Evolutionary conservation across 116 monocot species (phyloP), one percentile per base, ranked within the genome.

Genomic region (Phalaenopsis hybrid): DNA sequence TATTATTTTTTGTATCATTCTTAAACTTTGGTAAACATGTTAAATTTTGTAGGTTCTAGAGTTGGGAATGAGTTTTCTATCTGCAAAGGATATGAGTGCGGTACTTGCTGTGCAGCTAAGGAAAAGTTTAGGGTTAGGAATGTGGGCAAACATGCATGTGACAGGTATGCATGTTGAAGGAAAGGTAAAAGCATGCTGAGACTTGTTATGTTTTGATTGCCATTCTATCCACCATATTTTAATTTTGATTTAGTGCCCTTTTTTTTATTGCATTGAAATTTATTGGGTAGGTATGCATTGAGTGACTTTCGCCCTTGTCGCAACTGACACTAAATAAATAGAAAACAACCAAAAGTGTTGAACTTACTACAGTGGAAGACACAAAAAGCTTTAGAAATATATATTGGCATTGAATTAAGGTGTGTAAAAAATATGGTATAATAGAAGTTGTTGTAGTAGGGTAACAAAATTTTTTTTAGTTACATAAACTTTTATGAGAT

Each of bases 151-250:
- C 68, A 84, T 90, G 88, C 90, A 90, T 78, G 41, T 90, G 17
- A 88, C 88, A 8, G 78, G 88, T 57, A 90, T 90, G 90, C 90
- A 88, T 86, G 84, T 90, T 0, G 90, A 90, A 82, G 90, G 90
- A 58, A 90, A 90, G 88, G 88, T 88, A 88, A 58, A 63, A 79
- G 20, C 74, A 74, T 70, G 44, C 74, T 44, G 20, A 41, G 44
- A 37, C 48, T 48, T 5, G 48, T 48, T 48, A 48, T 48, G 75
- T 57, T 79, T 20, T 37, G 4, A 34, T 58, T 79, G 37, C 18
- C 51, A 43, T 41, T 17, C 28, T 20, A 58, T 59, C 41, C 59
- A 9, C 20, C 17, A 41, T 34, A 12, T 34, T 57, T 70, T 33
- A 34, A 70, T 12, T 34, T 70, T 70, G 1, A 37, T 11, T 4